phyloP scores from a whole-genome alignment of 179 eudicot genomes.

The Beta lomatogona region DNA sequence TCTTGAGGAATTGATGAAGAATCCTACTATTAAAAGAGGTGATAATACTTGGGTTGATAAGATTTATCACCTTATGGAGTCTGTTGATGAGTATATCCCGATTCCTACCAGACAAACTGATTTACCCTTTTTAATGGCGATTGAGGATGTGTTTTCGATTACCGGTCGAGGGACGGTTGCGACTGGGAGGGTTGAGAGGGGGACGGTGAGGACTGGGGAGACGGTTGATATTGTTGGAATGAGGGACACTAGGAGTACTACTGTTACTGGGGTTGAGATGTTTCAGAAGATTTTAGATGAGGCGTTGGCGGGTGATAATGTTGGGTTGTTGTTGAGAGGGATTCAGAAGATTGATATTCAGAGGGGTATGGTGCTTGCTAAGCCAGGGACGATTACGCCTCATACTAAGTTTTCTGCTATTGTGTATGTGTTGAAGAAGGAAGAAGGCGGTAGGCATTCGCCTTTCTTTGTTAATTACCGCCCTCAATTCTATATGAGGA shows the following conservation, averaged over 20 bases:
- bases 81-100: constrained; percentile 76
- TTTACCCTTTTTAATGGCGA: constrained; percentile 68
- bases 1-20: constrained; percentile 67
- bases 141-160: constrained; percentile 88
- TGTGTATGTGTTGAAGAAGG: constrained; percentile 93
- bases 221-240: constrained; percentile 74
- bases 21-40: constrained; percentile 65
- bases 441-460: constrained; percentile 94
- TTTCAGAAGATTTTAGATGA: constrained; percentile 90
- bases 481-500: constrained; percentile 96
- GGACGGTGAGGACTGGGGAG: constrained; percentile 65
- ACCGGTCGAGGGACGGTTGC: constrained; percentile 95
- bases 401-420: constrained; percentile 76
- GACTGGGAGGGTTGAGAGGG: constrained; percentile 84
- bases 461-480: constrained; percentile 85
- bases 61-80: constrained; percentile 72
- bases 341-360: constrained; percentile 76
- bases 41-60: constrained; percentile 87
- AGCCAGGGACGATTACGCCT: constrained; percentile 79
- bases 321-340: constrained; percentile 82
- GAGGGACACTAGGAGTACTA: constrained; percentile 66
- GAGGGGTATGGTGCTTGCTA: constrained; percentile 91
- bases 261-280: constrained; percentile 95
- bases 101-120: constrained; percentile 76
- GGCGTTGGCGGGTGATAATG: constrained; percentile 94